Evolutionary conservation across 495 filamentous ascomycete species (phyloP).

Genomic region (Hyaloscypha bicolor): DNA sequence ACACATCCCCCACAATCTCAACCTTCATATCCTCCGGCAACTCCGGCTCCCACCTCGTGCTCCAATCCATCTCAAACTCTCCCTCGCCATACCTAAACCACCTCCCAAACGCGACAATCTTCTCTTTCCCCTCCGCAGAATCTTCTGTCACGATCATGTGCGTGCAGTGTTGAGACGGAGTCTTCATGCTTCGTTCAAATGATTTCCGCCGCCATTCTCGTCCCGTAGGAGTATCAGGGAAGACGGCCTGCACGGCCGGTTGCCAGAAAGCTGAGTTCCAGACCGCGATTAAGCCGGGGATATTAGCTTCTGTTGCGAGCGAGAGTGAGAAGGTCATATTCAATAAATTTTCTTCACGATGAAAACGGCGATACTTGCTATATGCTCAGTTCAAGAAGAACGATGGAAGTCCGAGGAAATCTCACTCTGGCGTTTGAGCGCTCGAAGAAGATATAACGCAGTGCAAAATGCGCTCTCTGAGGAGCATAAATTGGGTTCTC

Average conservation of each 20-base stretch:
- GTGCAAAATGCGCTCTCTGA: too few relatives aligned
- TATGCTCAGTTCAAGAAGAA: too few relatives aligned
- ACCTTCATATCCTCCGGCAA: constrained; percentile 4
- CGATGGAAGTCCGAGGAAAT: neutral
- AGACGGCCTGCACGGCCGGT: neutral
- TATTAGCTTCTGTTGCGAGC: constrained; percentile 5
- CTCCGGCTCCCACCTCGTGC: constrained; percentile 1
- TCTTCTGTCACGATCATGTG: neutral
- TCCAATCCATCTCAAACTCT: constrained; percentile 5
- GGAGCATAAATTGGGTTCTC: too few relatives aligned
- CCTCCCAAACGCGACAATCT: neutral
- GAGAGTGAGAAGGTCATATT: constrained; percentile 8
- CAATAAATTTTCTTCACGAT: neutral
- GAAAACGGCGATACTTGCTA: neutral
- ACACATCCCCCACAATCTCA: constrained; percentile 1
- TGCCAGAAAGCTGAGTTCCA: constrained; percentile 3
- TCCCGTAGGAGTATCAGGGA: constrained; percentile 5
- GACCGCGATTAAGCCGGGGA: neutral
- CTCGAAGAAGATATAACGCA: neutral
- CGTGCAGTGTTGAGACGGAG: neutral
- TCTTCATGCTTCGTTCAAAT: neutral
- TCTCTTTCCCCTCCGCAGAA: neutral
- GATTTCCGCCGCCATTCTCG: neutral
- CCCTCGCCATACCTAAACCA: constrained; percentile 8
- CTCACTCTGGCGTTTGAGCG: neutral